Evolutionary conservation across 805 yeast genomes (phyloP), one percentile per base, ranked within the genome.

Genomic region (Yamadazyma sp.): DNA sequence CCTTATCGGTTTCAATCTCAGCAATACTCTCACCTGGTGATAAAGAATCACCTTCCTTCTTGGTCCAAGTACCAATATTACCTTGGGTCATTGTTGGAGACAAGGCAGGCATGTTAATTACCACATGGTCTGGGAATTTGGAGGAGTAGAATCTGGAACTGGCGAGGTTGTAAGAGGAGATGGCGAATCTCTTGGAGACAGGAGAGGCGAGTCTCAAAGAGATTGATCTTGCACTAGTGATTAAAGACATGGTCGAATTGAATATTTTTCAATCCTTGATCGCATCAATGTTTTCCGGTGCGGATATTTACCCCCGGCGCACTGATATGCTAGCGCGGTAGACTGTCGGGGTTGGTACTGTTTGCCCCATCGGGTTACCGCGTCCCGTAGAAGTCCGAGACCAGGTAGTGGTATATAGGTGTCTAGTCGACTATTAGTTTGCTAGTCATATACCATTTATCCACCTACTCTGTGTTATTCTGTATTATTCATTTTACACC

Each of bases 1-100:
- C 97, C 73, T 90, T 90, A 65, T 90, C 99, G 51, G 99, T 91
- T 71, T 91, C 99, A 48, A 91, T 84, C 70, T 91, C 98, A 43
- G 96, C 97, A 51, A 91, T 78, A 32, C 93, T 82, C 59, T 90
- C 97, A 65, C 99, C 99, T 14, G 97, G 93, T 20, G 75, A 55
- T 49, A 93, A 78, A 62, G 78, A 67, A 61, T 93, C 99, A 57
- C 99, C 99, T 25, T 82, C 86, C 30, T 77, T 65, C 72, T 90
- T 93, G 60, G 80, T 76, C 99, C 99, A 93, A 42, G 78, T 72
- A 26, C 91, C 91, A 48, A 93, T 71, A 63, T 80, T 83, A 60
- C 99, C 99, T 59, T 86, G 91, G 45, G 96, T 85, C 99, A 93
- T 93, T 38, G 99, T 93, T 49, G 99, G 99, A n/a, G 98, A 91